Conservation (phyloP, 1,284 basidiomycete species). For the Xanthoconium separans region DNA sequence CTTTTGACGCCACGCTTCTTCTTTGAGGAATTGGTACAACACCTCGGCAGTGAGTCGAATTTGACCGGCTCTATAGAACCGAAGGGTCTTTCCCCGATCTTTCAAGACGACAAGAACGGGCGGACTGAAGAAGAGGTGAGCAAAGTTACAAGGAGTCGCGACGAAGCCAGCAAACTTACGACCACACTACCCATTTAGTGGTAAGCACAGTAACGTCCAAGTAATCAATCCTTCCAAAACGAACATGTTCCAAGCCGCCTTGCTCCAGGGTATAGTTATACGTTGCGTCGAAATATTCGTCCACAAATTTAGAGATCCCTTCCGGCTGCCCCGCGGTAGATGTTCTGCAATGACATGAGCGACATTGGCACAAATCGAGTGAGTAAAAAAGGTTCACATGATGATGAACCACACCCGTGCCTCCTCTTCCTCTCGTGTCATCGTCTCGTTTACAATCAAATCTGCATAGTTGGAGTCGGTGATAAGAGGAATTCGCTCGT, state of each 20-base stretch:
- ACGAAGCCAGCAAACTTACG: conserved; percentile 43
- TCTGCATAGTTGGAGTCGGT: conserved; percentile 74
- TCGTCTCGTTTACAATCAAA: conserved; percentile 61
- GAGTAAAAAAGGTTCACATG: conserved; percentile 50
- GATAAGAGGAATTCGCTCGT: conserved; percentile 67
- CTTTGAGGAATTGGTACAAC: conserved; percentile 60
- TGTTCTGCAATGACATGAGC: conserved; percentile 43
- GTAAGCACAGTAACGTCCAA: conserved; percentile 75
- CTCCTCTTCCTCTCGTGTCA: conserved; percentile 61
- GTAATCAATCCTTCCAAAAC: conserved; percentile 80
- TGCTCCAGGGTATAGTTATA: conserved; percentile 60
- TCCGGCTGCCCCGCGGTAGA: conserved; percentile 58
- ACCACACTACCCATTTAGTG: conserved; percentile 79
- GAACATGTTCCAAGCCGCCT: conserved; percentile 67
- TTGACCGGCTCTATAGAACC: conserved; percentile 68
- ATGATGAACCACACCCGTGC: conserved; percentile 69
- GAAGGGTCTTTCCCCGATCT: conserved; percentile 67
- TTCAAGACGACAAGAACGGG: conserved; percentile 65
- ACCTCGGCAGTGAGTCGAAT: conserved; percentile 56
- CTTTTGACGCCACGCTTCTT: conserved; percentile 56
- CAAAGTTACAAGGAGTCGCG: conserved; percentile 4
- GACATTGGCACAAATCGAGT: conserved; percentile 1
- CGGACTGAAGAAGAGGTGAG: conserved; percentile 46
- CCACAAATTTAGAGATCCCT: conserved; percentile 64
- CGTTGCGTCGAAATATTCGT: conserved; percentile 66